Evolutionary conservation across 192 early-diverging fungal genomes (phyloP).

Genomic region (Anaeromyces robustus): DNA sequence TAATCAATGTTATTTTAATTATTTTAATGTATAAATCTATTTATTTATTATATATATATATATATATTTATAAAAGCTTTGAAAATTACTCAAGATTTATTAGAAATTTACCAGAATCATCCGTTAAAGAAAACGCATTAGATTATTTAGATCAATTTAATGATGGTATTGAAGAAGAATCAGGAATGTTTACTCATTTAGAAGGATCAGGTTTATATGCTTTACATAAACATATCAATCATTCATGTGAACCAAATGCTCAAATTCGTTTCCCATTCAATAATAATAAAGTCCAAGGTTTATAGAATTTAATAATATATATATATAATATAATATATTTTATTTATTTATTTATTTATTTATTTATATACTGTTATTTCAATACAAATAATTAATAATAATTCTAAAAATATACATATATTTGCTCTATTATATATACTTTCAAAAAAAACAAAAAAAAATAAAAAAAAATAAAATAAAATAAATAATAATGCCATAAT

Average conservation of each 20-base stretch:
- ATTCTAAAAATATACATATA: too few species aligned
- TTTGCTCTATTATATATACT: too few species aligned
- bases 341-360: too few species aligned
- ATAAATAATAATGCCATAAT: too few species aligned
- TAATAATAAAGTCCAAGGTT: background rate
- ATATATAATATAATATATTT: too few species aligned
- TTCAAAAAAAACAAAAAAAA: too few species aligned
- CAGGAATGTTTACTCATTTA: background rate
- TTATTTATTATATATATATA: background rate
- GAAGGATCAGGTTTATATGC: background rate
- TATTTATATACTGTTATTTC: too few species aligned
- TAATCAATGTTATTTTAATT: too few species aligned
- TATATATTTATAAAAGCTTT: background rate
- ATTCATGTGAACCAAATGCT: slow-evolving; percentile 1
- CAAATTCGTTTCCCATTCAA: background rate
- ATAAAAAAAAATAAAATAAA: too few species aligned
- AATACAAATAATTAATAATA: too few species aligned
- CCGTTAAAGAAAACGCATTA: background rate
- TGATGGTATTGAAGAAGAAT: slow-evolving; percentile 1
- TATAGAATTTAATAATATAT: too few species aligned
- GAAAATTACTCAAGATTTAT: background rate
- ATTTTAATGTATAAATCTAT: too few species aligned
- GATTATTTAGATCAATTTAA: background rate
- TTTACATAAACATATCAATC: background rate
- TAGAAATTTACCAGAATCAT: background rate